Evolutionary conservation across 345 rosid species (phyloP).

Genomic region (Eucalyptus paniculata): DNA sequence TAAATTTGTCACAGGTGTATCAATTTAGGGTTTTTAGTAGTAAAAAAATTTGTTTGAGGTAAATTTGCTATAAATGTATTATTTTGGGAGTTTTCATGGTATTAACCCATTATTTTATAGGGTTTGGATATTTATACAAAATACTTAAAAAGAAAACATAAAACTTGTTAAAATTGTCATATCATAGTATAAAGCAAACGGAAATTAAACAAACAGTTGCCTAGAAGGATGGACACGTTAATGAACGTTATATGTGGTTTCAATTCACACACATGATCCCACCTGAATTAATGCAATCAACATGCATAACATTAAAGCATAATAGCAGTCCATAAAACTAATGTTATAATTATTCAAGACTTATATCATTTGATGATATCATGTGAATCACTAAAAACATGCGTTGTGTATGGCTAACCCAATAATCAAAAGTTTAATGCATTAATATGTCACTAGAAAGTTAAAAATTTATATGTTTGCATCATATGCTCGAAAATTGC

Average conservation of each 20-base stretch:
- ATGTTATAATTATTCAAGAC: neutral
- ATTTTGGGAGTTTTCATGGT: neutral
- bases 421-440: neutral
- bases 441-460: neutral
- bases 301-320: neutral
- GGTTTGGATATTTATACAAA: too few species aligned
- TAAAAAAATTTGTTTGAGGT: too few species aligned
- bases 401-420: neutral
- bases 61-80: too few species aligned
- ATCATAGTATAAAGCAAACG: neutral
- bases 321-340: neutral
- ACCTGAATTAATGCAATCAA: neutral
- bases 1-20: too few species aligned
- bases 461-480: neutral
- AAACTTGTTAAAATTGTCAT: neutral
- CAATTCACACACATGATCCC: neutral
- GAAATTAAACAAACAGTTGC: neutral
- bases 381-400: neutral
- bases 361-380: neutral
- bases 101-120: too few species aligned
- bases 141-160: too few species aligned
- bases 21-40: too few species aligned
- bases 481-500: neutral
- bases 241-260: neutral
- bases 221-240: neutral